phyloP scores from a whole-genome alignment of 1,284 basidiomycete species.

The Trichosporon inkin region DNA sequence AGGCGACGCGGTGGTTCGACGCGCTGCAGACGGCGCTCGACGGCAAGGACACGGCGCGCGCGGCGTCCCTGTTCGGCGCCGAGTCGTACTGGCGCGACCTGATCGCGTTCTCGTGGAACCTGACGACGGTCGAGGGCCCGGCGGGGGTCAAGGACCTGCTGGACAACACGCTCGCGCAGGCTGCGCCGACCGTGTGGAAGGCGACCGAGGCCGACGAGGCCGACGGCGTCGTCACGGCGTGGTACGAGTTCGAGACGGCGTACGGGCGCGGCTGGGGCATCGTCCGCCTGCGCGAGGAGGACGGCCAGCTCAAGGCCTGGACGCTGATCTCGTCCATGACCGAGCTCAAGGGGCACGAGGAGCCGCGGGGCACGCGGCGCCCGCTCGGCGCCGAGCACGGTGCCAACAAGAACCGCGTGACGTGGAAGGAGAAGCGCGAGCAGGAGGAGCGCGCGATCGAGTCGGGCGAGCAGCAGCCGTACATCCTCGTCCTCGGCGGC shows the following conservation, averaged over 20 bases:
- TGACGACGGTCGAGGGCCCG: conserved; percentile 58
- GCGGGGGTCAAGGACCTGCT: conserved; percentile 32
- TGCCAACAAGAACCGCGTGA: conserved; percentile 23
- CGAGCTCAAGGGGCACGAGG: conserved; percentile 54
- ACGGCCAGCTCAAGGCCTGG: conserved; percentile 58
- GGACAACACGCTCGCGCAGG: conserved; percentile 8
- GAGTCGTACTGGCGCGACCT: conserved; percentile 57
- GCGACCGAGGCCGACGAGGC: conserved; percentile 33
- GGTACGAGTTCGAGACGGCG: conserved; percentile 49
- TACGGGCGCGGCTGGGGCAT: conserved; percentile 35
- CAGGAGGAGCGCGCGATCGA: conserved; percentile 26
- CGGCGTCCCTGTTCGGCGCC: conserved; percentile 72
- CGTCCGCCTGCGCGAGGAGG: conserved; percentile 47
- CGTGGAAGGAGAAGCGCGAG: conserved; percentile 29
- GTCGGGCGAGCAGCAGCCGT: conserved; percentile 26
- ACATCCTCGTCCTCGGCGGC: conserved; percentile 28
- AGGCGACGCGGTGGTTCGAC: conserved; percentile 17
- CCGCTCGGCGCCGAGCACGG: conserved; percentile 22
- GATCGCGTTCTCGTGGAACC: conserved; percentile 61
- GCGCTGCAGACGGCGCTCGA: conserved; percentile 16
- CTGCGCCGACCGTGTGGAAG: conserved; percentile 10
- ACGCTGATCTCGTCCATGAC: conserved; percentile 59
- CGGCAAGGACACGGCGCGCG: conserved; percentile 75
- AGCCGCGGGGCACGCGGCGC: conserved; percentile 30
- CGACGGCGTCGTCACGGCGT: conserved; percentile 18